phyloP scores from a whole-genome alignment of 371 early-diverging fungal genomes.

The Mucor velutinosus region DNA sequence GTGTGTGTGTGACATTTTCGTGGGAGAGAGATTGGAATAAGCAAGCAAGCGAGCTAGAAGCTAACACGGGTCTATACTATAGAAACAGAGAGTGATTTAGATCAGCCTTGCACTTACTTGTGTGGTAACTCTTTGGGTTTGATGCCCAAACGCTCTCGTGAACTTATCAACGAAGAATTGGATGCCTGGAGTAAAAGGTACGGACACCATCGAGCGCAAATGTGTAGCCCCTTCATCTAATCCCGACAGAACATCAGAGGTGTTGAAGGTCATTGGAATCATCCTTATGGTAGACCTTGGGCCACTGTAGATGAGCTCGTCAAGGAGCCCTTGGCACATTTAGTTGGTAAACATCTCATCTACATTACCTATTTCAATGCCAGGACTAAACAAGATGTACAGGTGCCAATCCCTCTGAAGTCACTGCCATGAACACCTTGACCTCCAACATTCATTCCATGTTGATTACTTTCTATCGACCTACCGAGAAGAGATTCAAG shows the following conservation, averaged over 20 bases:
- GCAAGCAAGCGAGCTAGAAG: neutral
- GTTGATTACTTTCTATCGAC: constrained; percentile 91
- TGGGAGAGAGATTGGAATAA: too few relatives aligned
- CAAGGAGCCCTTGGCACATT: constrained; percentile 65
- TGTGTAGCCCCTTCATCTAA: too few relatives aligned
- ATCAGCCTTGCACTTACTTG: constrained; percentile 73
- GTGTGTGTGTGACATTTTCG: too few relatives aligned
- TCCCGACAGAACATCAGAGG: constrained; percentile 53
- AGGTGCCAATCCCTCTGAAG: constrained; percentile 84
- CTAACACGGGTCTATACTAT: neutral
- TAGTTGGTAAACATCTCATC: constrained; percentile 70
- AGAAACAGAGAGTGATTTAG: constrained; percentile 30
- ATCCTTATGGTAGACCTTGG: constrained; percentile 88
- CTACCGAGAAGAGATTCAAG: constrained; percentile 76
- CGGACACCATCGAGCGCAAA: neutral
- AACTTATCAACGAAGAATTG: constrained; percentile 82
- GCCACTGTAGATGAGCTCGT: constrained; percentile 80
- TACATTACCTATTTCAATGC: neutral
- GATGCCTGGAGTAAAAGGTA: constrained; percentile 84
- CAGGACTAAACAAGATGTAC: neutral
- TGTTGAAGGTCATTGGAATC: constrained; percentile 87
- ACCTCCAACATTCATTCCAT: constrained; percentile 92
- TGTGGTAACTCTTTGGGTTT: constrained; percentile 95
- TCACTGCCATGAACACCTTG: constrained; percentile 90
- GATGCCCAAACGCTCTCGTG: constrained; percentile 71